Base-by-base conservation (phyloP, 2,329 filamentous ascomycete genomes). In the Beauveria asiatica region DNA sequence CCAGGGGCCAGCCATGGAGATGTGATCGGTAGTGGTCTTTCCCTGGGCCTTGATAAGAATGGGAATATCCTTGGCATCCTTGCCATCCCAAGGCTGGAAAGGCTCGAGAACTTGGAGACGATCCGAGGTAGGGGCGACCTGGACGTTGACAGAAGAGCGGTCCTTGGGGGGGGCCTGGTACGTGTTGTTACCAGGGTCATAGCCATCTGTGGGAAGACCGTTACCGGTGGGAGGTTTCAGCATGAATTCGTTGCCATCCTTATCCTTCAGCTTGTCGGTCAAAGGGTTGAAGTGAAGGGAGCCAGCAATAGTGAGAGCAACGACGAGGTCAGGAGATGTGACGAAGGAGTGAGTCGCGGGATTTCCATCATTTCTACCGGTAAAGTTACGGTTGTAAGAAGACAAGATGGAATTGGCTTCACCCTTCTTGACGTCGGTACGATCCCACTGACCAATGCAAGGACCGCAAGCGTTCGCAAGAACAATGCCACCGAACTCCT, bases 331-430 rank as follows among this genome's bases (percentile, higher is more conserved):
- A 60, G 92, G 92, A 7, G 91, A 96, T 65, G 92, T 88, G 67
- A 96, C 92, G 75, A 96, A 96, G 61, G 90, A 90, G 81, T 96
- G 92, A 56, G 92, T 96, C 59, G 91, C 91, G 45, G 92, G 92
- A 83, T 96, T 97, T 67, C 90, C 92, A 68, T 96, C 92, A 76
- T 97, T 97, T 74, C 94, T 91, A 67, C 93, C 93, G 63, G 93
- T 97, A 82, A 99, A 97, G 86, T 99, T 97, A 78, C 94, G 92
- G 88, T 99, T 99, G 87, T 97, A 99, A 30, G 94, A 97, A 51
- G 92, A 97, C 74, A 99, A 82, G 75, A 99, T 99, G 7, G 92
- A 95, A 86, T 99, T 99, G 70, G 92, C 81, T 69, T 90, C 87
- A 67, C 93, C 93, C 85, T 97, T 97, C 83, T 92, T 89, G 60